Evolutionary conservation across 371 early-diverging fungal genomes (phyloP).

Genomic region (Mortierella polycephala): DNA sequence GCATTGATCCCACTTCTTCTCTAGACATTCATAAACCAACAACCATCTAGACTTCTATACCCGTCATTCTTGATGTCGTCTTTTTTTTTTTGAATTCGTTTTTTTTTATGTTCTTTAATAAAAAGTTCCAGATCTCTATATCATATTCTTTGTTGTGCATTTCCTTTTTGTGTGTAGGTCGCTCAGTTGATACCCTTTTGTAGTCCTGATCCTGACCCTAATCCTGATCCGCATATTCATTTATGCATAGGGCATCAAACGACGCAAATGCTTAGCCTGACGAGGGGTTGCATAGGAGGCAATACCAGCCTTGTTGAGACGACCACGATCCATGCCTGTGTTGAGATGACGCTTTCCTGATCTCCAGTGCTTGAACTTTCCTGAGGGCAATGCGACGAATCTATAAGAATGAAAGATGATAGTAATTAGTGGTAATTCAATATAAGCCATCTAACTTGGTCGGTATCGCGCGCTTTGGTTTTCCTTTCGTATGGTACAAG

Average conservation of each 20-base stretch:
- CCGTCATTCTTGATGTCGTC: not conserved
- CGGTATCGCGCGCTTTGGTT: too few species aligned
- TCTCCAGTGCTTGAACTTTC: slow-evolving; percentile 57
- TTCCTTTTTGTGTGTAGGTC: not conserved
- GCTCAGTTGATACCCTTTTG: not conserved
- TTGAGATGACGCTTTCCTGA: slow-evolving; percentile 57
- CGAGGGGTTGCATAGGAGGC: slow-evolving; percentile 45
- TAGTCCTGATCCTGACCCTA: not conserved
- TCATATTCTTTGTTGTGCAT: not conserved
- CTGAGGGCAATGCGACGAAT: slow-evolving; percentile 51
- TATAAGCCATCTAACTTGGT: not conserved
- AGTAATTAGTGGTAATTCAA: not conserved
- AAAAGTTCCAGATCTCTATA: too few species aligned
- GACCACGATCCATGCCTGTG: slow-evolving; percentile 56
- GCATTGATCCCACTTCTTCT: slow-evolving; percentile 20
- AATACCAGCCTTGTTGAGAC: slow-evolving; percentile 45
- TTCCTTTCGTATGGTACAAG: too few species aligned
- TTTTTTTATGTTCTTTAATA: not conserved
- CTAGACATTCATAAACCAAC: not conserved
- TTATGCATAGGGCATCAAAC: slow-evolving; percentile 57
- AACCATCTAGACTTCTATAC: slow-evolving; percentile 20
- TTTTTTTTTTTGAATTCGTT: slow-evolving; percentile 1
- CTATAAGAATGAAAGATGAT: slow-evolving; percentile 11
- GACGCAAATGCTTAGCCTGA: slow-evolving; percentile 52
- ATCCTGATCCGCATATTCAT: not conserved